phyloP scores from a whole-genome alignment of 148 eudicot genomes.

The Gaultheria prostrata region DNA sequence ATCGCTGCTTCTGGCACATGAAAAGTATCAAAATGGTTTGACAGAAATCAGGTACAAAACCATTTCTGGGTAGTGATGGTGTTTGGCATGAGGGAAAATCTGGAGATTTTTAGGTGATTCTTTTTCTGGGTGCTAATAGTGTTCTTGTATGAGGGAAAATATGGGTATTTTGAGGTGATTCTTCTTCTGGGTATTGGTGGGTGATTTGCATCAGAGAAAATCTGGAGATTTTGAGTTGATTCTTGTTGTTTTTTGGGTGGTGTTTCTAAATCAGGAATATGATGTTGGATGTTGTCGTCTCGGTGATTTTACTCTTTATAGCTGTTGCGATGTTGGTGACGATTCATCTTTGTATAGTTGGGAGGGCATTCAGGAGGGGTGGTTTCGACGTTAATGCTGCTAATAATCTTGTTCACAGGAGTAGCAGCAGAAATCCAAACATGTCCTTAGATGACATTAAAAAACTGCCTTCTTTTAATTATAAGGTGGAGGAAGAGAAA shows the following conservation, averaged over 20 bases:
- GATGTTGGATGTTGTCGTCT: conserved; percentile 20
- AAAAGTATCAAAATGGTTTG: not conserved
- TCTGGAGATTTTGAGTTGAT: not conserved
- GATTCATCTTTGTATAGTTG: conserved; percentile 28
- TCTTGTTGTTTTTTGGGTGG: not conserved
- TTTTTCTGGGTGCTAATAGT: not conserved
- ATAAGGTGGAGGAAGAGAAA: not conserved
- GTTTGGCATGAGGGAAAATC: conserved; percentile 13
- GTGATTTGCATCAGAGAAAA: not conserved
- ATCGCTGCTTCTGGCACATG: conserved; percentile 6
- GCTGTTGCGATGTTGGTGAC: conserved; percentile 23
- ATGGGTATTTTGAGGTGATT: conserved; percentile 2
- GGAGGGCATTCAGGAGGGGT: conserved; percentile 25
- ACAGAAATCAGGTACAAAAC: not conserved
- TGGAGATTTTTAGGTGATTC: not conserved
- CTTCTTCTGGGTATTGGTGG: not conserved
- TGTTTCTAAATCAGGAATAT: not conserved
- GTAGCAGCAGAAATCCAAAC: not conserved
- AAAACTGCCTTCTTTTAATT: conserved; percentile 22
- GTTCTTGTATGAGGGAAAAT: not conserved
- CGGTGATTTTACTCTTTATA: conserved; percentile 17
- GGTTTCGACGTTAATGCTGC: not conserved
- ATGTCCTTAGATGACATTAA: conserved; percentile 24
- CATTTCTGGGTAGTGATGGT: not conserved
- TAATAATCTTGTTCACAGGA: not conserved